Evolutionary conservation across 2,329 filamentous ascomycete species (phyloP).

Genomic region (Aspergillus udagawae): DNA sequence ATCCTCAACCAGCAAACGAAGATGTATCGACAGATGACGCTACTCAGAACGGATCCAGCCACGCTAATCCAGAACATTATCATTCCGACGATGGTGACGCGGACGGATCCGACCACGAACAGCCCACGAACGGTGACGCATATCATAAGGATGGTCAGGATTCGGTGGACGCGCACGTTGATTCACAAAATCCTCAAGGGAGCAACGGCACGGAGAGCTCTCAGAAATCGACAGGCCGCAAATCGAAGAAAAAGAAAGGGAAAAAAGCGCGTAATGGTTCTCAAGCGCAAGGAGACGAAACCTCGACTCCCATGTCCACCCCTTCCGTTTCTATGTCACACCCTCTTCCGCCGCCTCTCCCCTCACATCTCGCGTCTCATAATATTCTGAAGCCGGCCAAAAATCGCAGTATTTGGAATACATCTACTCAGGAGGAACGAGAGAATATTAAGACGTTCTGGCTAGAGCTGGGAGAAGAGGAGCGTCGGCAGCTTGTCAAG

Average conservation of each 20-base stretch:
- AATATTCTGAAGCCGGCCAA: conserved; percentile 52
- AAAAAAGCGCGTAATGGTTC: conserved; percentile 34
- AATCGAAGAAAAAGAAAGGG: conserved; percentile 40
- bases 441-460: conserved; percentile 98
- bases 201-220: conserved; percentile 20
- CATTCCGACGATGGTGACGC: conserved; percentile 28
- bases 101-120: conserved; percentile 36
- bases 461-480: conserved; percentile 88
- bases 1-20: conserved; percentile 39
- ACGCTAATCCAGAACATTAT: conserved; percentile 23
- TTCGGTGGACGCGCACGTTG: conserved; percentile 32
- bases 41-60: conserved; percentile 35
- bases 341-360: conserved; percentile 41
- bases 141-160: conserved; percentile 55
- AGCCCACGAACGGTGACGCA: conserved; percentile 50
- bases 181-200: conserved; percentile 4
- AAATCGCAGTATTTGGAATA: conserved; percentile 91
- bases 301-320: conserved; percentile 37
- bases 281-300: conserved; percentile 34
- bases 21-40: conserved; percentile 19
- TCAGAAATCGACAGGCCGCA: conserved; percentile 24
- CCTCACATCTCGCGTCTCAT: conserved; percentile 41
- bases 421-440: conserved; percentile 86
- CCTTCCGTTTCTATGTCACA: conserved; percentile 43
- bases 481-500: conserved; percentile 91